These are phyloP conservation scores for Scleroderma citrinum DNA, from an alignment of 768 basidiomycete species.

Conservation along the genomic window DNA sequence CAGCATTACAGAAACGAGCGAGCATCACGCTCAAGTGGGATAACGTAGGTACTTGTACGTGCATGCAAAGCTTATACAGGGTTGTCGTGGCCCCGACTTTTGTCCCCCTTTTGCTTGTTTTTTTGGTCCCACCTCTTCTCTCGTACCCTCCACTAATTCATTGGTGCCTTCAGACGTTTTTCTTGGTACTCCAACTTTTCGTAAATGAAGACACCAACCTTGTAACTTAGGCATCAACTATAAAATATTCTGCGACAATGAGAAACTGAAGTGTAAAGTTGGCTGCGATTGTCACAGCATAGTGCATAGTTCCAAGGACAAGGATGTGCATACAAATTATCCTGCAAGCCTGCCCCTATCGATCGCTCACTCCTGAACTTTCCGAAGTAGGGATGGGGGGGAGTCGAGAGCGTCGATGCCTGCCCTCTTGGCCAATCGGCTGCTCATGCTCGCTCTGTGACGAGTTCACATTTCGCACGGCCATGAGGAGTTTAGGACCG, in stretches of 20 bases:
- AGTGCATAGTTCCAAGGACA: too few species aligned
- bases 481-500: slow-evolving; percentile 47
- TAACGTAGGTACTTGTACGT: slow-evolving; percentile 6
- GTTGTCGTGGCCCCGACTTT: neutral
- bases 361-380: slow-evolving; percentile 5
- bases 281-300: too few species aligned
- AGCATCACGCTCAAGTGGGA: slow-evolving; percentile 9
- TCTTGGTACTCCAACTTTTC: slow-evolving; percentile 15
- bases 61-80: neutral
- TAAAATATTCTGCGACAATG: slow-evolving; percentile 18
- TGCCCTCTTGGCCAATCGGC: slow-evolving; percentile 1
- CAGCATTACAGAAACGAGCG: slow-evolving; percentile 15
- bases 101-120: slow-evolving; percentile 4
- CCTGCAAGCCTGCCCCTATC: neutral
- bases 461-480: slow-evolving; percentile 22
- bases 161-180: slow-evolving; percentile 4
- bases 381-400: neutral
- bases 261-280: neutral
- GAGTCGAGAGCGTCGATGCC: slow-evolving; percentile 10
- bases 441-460: slow-evolving; percentile 5
- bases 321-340: neutral
- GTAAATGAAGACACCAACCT: slow-evolving; percentile 15
- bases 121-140: slow-evolving; percentile 17
- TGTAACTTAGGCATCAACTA: slow-evolving; percentile 31
- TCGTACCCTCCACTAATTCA: slow-evolving; percentile 1